Conservation (phyloP, 106 monocot genomes). For the Dendrobium officinale region DNA sequence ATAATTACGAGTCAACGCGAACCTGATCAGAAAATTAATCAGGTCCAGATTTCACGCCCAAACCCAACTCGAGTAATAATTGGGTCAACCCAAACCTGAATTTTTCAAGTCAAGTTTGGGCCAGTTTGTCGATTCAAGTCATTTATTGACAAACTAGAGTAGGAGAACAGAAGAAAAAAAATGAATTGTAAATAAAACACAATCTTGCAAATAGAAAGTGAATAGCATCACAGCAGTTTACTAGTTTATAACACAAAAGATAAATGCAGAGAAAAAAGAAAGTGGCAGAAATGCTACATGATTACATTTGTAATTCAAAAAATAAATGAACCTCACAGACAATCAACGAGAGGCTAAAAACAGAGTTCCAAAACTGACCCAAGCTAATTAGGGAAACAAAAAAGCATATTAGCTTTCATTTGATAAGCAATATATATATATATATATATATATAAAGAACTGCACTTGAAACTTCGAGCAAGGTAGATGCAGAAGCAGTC, state of each 20-base stretch:
- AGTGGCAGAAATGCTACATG: neutral
- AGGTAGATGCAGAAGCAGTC: no score
- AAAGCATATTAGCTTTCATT: neutral
- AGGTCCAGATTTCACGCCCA: no score
- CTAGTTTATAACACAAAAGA: neutral
- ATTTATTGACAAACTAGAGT: no score
- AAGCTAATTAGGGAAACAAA: neutral
- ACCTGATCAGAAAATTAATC: no score
- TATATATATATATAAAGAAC: no score
- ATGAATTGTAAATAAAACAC: neutral
- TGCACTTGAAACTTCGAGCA: neutral
- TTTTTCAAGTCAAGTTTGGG: no score
- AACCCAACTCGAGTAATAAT: no score
- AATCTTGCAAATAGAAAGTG: neutral
- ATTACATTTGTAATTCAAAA: neutral
- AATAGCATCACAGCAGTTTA: neutral
- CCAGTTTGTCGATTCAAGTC: no score
- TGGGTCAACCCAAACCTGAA: no score
- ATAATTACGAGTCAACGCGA: no score
- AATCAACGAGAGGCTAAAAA: neutral
- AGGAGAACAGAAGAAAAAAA: neutral
- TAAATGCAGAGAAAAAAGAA: neutral
- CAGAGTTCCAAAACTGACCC: neutral
- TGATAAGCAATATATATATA: neutral
- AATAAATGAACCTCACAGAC: neutral